Conservation (phyloP, 768 basidiomycete species). For the Rhizopogon rudus region DNA sequence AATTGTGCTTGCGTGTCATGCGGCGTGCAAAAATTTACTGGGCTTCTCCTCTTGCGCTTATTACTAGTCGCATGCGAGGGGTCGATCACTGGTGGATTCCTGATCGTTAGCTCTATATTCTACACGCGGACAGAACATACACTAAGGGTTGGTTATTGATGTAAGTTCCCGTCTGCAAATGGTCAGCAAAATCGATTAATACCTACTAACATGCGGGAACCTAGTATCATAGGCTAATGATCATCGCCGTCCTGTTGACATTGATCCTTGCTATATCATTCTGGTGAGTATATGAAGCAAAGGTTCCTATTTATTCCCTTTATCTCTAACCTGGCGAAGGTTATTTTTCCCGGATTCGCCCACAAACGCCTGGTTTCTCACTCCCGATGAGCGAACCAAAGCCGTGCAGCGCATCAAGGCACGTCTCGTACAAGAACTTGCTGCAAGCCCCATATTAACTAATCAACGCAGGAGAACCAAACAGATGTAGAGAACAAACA, state of each 20-base stretch:
- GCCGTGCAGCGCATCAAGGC: slow-evolving; percentile 59
- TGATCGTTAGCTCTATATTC: slow-evolving; percentile 69
- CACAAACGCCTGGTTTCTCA: slow-evolving; percentile 62
- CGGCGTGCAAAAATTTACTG: slow-evolving; percentile 63
- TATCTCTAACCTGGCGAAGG: slow-evolving; percentile 22
- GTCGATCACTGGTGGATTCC: slow-evolving; percentile 56
- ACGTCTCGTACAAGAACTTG: background rate
- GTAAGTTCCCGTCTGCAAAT: slow-evolving; percentile 29
- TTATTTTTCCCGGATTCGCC: slow-evolving; percentile 66
- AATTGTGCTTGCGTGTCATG: slow-evolving; percentile 49
- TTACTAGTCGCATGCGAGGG: slow-evolving; percentile 65
- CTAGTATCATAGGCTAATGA: slow-evolving; percentile 55
- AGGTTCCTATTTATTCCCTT: background rate
- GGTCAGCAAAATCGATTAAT: background rate
- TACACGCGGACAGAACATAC: slow-evolving; percentile 65
- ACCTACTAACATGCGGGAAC: background rate
- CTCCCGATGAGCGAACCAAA: slow-evolving; percentile 44
- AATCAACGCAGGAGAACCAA: slow-evolving; percentile 23
- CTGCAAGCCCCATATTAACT: background rate
- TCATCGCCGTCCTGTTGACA: slow-evolving; percentile 55
- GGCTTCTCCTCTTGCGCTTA: slow-evolving; percentile 52
- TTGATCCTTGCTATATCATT: slow-evolving; percentile 43
- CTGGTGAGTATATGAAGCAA: slow-evolving; percentile 34
- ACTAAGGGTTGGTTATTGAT: slow-evolving; percentile 61
- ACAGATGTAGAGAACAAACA: slow-evolving; percentile 18